phyloP scores from a whole-genome alignment of 805 yeast genomes.

The Trichomonascus vanleenenianus region DNA sequence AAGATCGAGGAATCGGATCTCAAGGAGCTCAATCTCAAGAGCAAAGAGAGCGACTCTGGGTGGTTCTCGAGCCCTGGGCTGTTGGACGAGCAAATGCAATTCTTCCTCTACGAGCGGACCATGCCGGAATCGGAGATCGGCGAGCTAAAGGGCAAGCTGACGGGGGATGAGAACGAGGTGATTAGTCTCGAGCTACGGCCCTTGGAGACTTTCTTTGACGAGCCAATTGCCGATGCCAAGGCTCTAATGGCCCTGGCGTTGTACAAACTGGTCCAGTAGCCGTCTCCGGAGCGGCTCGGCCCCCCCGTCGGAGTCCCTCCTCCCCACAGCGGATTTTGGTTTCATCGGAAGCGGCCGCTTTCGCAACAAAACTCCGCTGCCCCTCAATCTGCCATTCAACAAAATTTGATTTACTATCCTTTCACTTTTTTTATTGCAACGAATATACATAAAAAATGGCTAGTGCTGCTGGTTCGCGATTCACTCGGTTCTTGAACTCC shows the following conservation, averaged over 20 bases:
- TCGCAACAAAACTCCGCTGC: too few species aligned
- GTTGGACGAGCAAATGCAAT: constrained; percentile 10
- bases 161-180: constrained; percentile 7
- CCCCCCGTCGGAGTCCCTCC: too few species aligned
- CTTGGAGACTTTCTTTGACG: too few species aligned
- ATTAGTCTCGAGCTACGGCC: constrained; percentile 4
- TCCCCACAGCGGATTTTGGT: too few species aligned
- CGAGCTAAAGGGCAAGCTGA: constrained; percentile 5
- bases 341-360: too few species aligned
- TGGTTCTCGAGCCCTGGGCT: constrained; percentile 19
- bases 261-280: not conserved
- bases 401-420: not conserved
- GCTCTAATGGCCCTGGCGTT: constrained; percentile 10
- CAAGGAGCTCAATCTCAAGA: constrained; percentile 10
- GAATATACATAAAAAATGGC: constrained; percentile 4
- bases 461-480: constrained; percentile 26
- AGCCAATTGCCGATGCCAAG: constrained; percentile 8
- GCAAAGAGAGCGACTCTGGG: constrained; percentile 8
- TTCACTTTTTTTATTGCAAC: not conserved
- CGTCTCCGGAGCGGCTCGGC: too few species aligned
- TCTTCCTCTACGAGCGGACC: constrained; percentile 4
- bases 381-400: not conserved
- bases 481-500: constrained; percentile 66
- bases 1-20: constrained; percentile 14
- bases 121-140: constrained; percentile 9